Conservation (phyloP, 768 basidiomycete species). For the Boletus subcaerulescens region DNA sequence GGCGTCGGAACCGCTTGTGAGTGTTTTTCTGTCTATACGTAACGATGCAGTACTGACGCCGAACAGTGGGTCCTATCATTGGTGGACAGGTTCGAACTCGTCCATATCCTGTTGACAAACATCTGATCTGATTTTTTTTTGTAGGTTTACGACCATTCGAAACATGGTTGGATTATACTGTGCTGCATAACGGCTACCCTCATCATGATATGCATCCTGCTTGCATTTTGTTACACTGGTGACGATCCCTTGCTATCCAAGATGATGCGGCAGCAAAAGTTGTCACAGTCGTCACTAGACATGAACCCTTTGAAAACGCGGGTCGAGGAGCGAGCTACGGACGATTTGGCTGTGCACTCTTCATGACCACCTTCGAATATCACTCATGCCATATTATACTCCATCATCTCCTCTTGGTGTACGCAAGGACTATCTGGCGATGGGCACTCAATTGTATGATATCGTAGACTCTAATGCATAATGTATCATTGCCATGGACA, state of each 20-base stretch:
- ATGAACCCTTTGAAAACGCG: slow-evolving; percentile 5
- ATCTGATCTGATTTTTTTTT: slow-evolving; percentile 2
- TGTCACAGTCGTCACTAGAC: slow-evolving; percentile 9
- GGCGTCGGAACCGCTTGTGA: slow-evolving; percentile 61
- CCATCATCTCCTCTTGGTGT: not conserved
- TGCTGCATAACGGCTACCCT: slow-evolving; percentile 48
- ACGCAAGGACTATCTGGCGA: slow-evolving; percentile 8
- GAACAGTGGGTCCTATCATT: slow-evolving; percentile 63
- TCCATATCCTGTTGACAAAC: not conserved
- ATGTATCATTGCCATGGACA: slow-evolving; percentile 6
- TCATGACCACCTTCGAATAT: slow-evolving; percentile 7
- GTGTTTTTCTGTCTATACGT: slow-evolving; percentile 15
- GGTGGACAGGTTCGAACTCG: slow-evolving; percentile 55
- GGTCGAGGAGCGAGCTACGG: not conserved
- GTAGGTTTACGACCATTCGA: slow-evolving; percentile 58
- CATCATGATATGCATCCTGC: slow-evolving; percentile 35
- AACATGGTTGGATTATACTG: slow-evolving; percentile 59
- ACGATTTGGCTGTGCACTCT: not conserved
- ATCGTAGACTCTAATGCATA: slow-evolving; percentile 5
- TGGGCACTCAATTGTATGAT: slow-evolving; percentile 11
- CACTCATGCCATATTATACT: not conserved
- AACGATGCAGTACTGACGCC: slow-evolving; percentile 1
- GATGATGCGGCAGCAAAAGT: slow-evolving; percentile 22
- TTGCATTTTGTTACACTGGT: slow-evolving; percentile 50
- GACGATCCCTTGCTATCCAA: slow-evolving; percentile 38